Evolutionary conservation across 495 filamentous ascomycete species (phyloP).

Genomic region (Aspergillus panamensis): DNA sequence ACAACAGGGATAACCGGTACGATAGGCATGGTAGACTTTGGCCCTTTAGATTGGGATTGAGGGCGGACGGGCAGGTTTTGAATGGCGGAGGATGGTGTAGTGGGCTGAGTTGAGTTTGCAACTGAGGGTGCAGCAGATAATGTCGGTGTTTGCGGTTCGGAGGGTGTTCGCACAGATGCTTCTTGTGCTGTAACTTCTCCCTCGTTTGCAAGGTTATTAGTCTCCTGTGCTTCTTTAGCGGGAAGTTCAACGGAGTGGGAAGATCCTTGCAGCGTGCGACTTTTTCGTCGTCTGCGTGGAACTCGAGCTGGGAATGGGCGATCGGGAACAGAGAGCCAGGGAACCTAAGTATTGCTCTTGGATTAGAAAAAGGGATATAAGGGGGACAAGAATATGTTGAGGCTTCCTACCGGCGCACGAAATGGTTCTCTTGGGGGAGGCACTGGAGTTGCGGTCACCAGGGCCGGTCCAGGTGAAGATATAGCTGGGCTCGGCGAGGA

Average conservation of each 20-base stretch:
- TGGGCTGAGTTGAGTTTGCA: slow-evolving; percentile 62
- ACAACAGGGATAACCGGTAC: slow-evolving; percentile 66
- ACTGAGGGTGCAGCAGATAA: slow-evolving; percentile 66
- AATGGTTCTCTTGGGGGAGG: slow-evolving; percentile 44
- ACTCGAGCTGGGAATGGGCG: slow-evolving; percentile 58
- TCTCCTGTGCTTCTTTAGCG: slow-evolving; percentile 34
- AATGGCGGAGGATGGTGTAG: slow-evolving; percentile 61
- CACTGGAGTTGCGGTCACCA: slow-evolving; percentile 19
- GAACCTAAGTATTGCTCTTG: slow-evolving; percentile 49
- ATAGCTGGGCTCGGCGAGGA: slow-evolving; percentile 28
- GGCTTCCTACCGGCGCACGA: slow-evolving; percentile 59
- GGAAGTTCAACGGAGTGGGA: slow-evolving; percentile 48
- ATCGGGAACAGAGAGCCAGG: slow-evolving; percentile 76
- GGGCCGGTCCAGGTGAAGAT: slow-evolving; percentile 32
- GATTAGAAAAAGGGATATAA: neutral
- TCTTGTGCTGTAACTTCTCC: slow-evolving; percentile 22
- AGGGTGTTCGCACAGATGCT: slow-evolving; percentile 34
- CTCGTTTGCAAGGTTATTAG: slow-evolving; percentile 23
- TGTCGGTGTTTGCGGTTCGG: slow-evolving; percentile 63
- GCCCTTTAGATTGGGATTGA: slow-evolving; percentile 40
- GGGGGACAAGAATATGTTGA: neutral
- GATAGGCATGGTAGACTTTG: slow-evolving; percentile 54
- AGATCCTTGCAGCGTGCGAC: slow-evolving; percentile 34
- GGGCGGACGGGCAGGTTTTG: slow-evolving; percentile 29
- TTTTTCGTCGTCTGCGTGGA: slow-evolving; percentile 40